A percentile compares a stretch with the other conserved stretches of the same genome.
Conservation (phyloP, 2,329 filamentous ascomycete genomes). For the Sphaerulina musiva region DNA sequence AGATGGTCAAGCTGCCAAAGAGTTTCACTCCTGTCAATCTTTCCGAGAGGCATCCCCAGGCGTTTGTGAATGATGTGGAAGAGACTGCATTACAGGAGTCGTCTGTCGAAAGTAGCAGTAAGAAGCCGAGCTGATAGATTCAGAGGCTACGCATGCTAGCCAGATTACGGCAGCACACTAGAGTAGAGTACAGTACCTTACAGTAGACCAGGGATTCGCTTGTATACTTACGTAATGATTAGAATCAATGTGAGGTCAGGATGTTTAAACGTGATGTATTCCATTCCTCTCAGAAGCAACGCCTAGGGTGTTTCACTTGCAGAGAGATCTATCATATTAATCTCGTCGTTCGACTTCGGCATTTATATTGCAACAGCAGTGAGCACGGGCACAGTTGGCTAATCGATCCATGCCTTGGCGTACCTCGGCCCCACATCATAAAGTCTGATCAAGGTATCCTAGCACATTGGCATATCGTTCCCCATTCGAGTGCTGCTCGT, state of each 20-base stretch:
- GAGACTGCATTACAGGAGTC: not conserved
- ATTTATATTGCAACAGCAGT: too few species aligned
- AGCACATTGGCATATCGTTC: not conserved
- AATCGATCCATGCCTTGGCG: not conserved
- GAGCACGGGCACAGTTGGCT: too few species aligned
- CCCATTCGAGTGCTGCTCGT: not conserved
- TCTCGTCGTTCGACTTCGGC: not conserved
- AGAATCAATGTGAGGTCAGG: too few species aligned
- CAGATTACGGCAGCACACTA: slow-evolving; percentile 28
- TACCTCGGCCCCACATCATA: not conserved
- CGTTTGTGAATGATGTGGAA: slow-evolving; percentile 31
- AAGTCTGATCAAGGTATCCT: not conserved
- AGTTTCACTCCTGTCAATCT: slow-evolving; percentile 48
- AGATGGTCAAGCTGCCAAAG: slow-evolving; percentile 57
- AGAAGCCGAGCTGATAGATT: slow-evolving; percentile 36
- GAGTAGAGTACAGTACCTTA: not conserved
- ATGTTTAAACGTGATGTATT: too few species aligned
- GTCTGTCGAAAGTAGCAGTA: too few species aligned
- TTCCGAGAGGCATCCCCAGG: slow-evolving; percentile 43
- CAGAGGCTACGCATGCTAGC: slow-evolving; percentile 26
- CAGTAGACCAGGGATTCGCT: not conserved
- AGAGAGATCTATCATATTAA: not conserved
- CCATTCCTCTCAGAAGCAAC: too few species aligned
- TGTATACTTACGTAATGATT: not conserved
- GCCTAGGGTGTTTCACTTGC: too few species aligned